phyloP scores from a whole-genome alignment of 75 land plant species.

The Cunninghamia lanceolata region DNA sequence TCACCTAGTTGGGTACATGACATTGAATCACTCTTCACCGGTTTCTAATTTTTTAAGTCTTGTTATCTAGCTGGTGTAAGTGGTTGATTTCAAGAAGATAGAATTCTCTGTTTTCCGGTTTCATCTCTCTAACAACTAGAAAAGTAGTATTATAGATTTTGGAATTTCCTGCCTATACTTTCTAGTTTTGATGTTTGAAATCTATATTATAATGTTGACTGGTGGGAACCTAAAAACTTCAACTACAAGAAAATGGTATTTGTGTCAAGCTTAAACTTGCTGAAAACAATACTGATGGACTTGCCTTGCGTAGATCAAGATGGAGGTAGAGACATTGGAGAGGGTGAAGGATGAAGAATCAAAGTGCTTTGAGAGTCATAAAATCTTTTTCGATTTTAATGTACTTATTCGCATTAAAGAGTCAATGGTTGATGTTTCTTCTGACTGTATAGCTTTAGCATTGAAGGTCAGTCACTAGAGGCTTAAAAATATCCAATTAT shows the following conservation, averaged over 20 bases:
- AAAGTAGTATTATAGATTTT: not conserved
- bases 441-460: conserved; percentile 56
- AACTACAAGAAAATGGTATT: no score
- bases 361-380: conserved; percentile 45
- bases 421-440: conserved; percentile 62
- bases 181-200: no score
- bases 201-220: not conserved
- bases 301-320: conserved; percentile 35
- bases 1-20: not conserved
- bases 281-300: not conserved
- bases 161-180: not conserved
- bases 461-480: conserved; percentile 34
- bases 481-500: not conserved
- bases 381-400: conserved; percentile 50
- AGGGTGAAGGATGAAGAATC: conserved; percentile 66
- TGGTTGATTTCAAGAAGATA: not conserved
- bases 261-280: not conserved
- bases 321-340: conserved; percentile 54
- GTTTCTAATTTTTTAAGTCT: not conserved
- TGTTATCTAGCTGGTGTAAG: not conserved
- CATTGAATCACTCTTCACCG: no score
- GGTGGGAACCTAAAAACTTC: not conserved
- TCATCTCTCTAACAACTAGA: not conserved
- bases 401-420: conserved; percentile 49
- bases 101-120: not conserved